These are phyloP conservation scores for Fraxinus albicans DNA, from an alignment of 305 asterid genomes.

Conservation along the genomic window DNA sequence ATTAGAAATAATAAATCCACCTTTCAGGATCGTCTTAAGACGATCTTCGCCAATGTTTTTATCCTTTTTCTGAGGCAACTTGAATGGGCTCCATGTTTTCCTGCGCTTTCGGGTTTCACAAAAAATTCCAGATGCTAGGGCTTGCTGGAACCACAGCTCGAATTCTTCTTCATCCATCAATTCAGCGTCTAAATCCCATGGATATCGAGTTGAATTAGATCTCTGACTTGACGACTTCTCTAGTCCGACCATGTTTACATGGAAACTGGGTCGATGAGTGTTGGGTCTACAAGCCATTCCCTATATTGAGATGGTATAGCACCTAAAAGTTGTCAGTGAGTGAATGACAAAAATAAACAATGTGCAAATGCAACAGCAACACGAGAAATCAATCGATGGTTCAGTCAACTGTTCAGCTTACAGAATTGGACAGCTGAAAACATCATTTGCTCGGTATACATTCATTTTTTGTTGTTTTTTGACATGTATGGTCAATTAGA, in stretches of 20 bases:
- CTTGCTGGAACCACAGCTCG: conserved; percentile 95
- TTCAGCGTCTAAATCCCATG: conserved; percentile 96
- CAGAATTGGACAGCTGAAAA: not conserved
- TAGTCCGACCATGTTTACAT: conserved; percentile 96
- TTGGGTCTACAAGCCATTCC: conserved; percentile 97
- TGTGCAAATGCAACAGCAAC: not conserved
- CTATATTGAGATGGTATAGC: conserved; percentile 33
- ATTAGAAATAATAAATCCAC: not conserved
- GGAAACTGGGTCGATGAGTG: conserved; percentile 97
- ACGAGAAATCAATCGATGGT: not conserved
- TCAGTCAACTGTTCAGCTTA: not conserved
- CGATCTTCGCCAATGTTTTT: conserved; percentile 81
- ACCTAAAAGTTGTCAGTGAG: not conserved
- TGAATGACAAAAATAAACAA: not conserved
- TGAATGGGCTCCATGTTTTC: conserved; percentile 98
- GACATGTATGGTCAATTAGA: not conserved
- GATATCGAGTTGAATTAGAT: conserved; percentile 81
- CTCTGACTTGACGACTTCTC: conserved; percentile 70
- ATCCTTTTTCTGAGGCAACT: conserved; percentile 80
- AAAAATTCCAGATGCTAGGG: conserved; percentile 89
- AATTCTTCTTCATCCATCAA: conserved; percentile 95
- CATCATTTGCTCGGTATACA: not conserved
- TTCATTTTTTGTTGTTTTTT: not conserved
- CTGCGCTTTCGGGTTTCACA: conserved; percentile 88
- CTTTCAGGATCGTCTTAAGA: conserved; percentile 40